Evolutionary conservation across 371 early-diverging fungal genomes (phyloP), one percentile per base, ranked within the genome.

Genomic region (Lichtheimia corymbifera): DNA sequence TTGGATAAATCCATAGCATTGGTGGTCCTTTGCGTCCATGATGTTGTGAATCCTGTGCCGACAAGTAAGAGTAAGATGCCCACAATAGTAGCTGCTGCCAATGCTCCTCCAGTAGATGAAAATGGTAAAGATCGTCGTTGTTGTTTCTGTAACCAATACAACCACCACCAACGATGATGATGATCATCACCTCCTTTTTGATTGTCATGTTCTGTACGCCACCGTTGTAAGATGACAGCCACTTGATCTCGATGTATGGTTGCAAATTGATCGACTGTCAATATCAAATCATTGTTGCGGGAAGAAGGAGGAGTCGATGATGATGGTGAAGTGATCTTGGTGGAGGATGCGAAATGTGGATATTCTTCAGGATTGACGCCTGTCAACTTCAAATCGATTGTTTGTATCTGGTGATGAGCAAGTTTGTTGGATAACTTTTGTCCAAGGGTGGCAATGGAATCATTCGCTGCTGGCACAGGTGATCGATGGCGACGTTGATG

Each of bases 261-360:
- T 25, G 24, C 30, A 44, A 63, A 63, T 20, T 63, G 63, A 2
- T 50, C 44, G 1, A 56, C 58, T 13, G 63, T 57, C 27, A 63
- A 14, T 13, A 55, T 28, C 27, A 57, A 4, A 9, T 44, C 44
- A 44, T 11, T 56, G 15, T 56, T 45, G 13, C 2, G 22, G 2
- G 22, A 22, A 22, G 5, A n/a, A 15, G 7, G 27, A 15, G 52
- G 25, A 7, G 9, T 5, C 2, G 18, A 14, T 27, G 49, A 12
- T 20, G 27, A 14, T n/a, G 11, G 13, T 14, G 18, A 1, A n/a
- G 40, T 9, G 44, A 13, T 43, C 25, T 44, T 43, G 3, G 20
- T 55, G 24, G 13, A 24, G 13, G 14, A n/a, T 28, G 28, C 17
- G 30, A 63, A 63, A 12, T 28, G 17, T 4, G 63, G 63, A 9